These are phyloP conservation scores for Vitis rupestris DNA, from an alignment of 164 flowering plant genomes.

Conservation along the genomic window DNA sequence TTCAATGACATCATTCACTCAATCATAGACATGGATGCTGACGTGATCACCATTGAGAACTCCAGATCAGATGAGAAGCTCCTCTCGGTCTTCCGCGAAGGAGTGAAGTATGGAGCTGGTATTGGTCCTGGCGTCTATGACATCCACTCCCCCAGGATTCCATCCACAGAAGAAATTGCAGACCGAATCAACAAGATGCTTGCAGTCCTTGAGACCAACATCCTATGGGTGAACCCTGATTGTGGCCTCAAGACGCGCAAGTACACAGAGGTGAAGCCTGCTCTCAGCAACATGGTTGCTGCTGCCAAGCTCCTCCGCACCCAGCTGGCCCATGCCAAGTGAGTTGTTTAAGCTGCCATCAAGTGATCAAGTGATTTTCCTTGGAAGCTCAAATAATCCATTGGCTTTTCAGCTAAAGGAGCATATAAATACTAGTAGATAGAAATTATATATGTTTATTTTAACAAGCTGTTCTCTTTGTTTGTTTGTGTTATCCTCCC, in stretches of 20 bases:
- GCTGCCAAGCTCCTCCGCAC: constrained; percentile 84
- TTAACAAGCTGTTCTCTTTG: too few relatives aligned
- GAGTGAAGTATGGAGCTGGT: constrained; percentile 92
- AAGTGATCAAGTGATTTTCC: too few relatives aligned
- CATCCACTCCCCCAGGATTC: constrained; percentile 95
- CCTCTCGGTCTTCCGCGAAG: constrained; percentile 93
- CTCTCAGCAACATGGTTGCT: constrained; percentile 77
- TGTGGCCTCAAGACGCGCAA: constrained; percentile 97
- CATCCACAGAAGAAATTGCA: constrained; percentile 83
- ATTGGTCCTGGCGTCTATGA: constrained; percentile 97
- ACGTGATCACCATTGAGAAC: constrained; percentile 94
- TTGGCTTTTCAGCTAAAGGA: too few relatives aligned
- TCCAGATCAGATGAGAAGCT: constrained; percentile 96
- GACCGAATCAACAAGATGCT: constrained; percentile 94
- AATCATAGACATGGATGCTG: constrained; percentile 37
- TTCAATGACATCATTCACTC: constrained; percentile 43
- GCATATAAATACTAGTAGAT: too few relatives aligned
- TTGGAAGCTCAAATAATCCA: too few relatives aligned
- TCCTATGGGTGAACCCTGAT: constrained; percentile 96
- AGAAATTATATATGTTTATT: too few relatives aligned
- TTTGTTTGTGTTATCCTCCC: too few relatives aligned
- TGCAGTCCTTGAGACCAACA: constrained; percentile 87
- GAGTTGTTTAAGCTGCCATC: constrained; percentile 19
- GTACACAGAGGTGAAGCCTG: constrained; percentile 85
- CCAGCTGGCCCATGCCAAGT: constrained; percentile 76